Conservation (phyloP, 2,329 filamentous ascomycete genomes). For the Claviceps humidiphila region DNA sequence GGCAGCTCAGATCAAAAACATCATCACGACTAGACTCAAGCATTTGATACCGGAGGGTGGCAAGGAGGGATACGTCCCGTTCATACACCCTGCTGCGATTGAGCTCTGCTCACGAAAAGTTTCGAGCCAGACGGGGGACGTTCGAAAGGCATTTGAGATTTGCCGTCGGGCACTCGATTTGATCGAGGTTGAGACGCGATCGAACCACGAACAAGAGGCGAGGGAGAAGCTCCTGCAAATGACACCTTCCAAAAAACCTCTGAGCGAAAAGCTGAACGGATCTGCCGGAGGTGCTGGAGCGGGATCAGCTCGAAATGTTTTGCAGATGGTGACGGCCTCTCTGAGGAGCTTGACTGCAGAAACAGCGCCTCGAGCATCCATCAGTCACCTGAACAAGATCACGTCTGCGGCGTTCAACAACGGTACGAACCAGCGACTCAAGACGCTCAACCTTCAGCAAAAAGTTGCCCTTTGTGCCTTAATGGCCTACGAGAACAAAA, state of each 20-base stretch:
- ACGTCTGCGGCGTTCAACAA: constrained; percentile 85
- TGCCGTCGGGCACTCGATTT: constrained; percentile 80
- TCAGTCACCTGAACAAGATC: constrained; percentile 82
- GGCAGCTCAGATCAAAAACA: constrained; percentile 70
- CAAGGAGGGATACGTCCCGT: constrained; percentile 56
- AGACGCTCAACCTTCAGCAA: constrained; percentile 85
- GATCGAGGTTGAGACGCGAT: constrained; percentile 70
- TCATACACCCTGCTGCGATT: constrained; percentile 86
- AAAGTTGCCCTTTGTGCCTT: constrained; percentile 88
- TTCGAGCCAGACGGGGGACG: constrained; percentile 81
- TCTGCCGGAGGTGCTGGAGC: constrained; percentile 25
- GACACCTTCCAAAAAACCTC: constrained; percentile 60
- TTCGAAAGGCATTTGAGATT: constrained; percentile 92
- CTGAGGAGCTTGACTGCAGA: constrained; percentile 53
- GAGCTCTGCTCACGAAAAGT: constrained; percentile 92
- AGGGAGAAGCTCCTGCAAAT: constrained; percentile 43
- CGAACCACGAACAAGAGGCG: constrained; percentile 53
- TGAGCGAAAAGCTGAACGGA: constrained; percentile 71
- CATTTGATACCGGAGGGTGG: constrained; percentile 48
- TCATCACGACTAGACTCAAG: constrained; percentile 73
- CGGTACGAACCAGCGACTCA: constrained; percentile 70
- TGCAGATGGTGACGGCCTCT: constrained; percentile 38
- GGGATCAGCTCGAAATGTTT: constrained; percentile 25
- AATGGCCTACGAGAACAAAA: constrained; percentile 71
- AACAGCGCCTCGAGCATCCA: constrained; percentile 76